Conservation (phyloP, 2,329 filamentous ascomycete genomes). For the Cercospora canescens region DNA sequence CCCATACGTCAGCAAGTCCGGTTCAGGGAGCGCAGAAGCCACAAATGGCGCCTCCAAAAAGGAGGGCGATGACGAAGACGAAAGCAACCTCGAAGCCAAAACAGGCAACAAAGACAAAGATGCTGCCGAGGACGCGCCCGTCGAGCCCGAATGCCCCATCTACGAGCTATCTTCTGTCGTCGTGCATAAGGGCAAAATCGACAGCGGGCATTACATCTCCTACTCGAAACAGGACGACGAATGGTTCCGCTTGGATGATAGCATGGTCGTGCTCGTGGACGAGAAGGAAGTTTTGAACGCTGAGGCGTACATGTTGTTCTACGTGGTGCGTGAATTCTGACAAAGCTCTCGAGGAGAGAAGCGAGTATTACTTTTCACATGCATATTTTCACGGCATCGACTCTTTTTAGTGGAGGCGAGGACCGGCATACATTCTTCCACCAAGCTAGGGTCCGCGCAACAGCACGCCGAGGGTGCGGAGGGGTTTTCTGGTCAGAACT, state of each 20-base stretch:
- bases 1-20: conserved; percentile 66
- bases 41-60: conserved; percentile 39
- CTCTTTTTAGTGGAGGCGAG: neutral
- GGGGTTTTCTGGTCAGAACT: neutral
- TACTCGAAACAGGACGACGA: conserved; percentile 80
- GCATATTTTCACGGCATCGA: neutral
- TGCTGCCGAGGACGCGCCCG: conserved; percentile 18
- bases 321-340: conserved; percentile 44
- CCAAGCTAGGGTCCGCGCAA: neutral
- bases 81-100: conserved; percentile 24
- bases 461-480: neutral
- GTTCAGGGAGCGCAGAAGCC: conserved; percentile 27
- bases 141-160: conserved; percentile 54
- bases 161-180: conserved; percentile 90
- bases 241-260: conserved; percentile 97
- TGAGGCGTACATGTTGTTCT: conserved; percentile 89
- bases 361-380: neutral
- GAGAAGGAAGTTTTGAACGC: conserved; percentile 83
- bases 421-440: neutral
- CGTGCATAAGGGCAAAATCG: conserved; percentile 89
- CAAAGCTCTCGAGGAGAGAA: neutral
- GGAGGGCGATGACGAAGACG: conserved; percentile 18
- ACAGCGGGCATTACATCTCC: conserved; percentile 89
- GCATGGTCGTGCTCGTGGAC: conserved; percentile 80
- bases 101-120: conserved; percentile 13